Conservation (phyloP, 2,329 filamentous ascomycete species). For the Eutypa lata region DNA sequence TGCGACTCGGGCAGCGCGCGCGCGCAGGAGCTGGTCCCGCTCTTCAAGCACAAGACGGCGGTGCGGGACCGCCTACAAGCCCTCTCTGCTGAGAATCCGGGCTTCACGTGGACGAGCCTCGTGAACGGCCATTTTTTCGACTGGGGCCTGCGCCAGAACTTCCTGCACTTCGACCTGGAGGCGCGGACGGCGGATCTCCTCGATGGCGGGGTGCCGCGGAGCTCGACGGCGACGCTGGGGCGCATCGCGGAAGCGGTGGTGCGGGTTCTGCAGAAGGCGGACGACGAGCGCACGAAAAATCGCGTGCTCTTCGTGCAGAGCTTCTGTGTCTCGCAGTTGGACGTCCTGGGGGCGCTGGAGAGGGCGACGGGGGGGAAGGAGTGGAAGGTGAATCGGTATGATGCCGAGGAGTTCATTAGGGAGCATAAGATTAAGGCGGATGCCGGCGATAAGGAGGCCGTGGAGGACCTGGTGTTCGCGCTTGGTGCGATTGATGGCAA, state of each 20-base stretch:
- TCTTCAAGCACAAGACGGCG: constrained; percentile 32
- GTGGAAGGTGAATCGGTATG: constrained; percentile 29
- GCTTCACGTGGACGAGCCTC: constrained; percentile 36
- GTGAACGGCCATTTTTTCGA: constrained; percentile 40
- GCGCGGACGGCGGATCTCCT: constrained; percentile 30
- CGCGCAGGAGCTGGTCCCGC: constrained; percentile 32
- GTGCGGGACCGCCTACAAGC: constrained; percentile 29
- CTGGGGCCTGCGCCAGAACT: constrained; percentile 34
- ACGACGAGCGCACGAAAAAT: constrained; percentile 27
- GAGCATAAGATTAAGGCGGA: constrained; percentile 35
- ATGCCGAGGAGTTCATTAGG: constrained; percentile 38
- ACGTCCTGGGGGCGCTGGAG: constrained; percentile 32
- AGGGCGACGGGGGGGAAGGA: constrained; percentile 26
- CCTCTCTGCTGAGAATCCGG: constrained; percentile 17
- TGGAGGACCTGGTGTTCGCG: constrained; percentile 49
- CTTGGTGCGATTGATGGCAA: constrained; percentile 46
- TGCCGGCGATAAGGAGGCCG: constrained; percentile 32
- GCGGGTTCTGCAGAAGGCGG: constrained; percentile 20
- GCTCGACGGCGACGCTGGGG: constrained; percentile 33
- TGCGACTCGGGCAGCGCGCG: constrained; percentile 32
- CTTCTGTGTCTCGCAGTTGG: constrained; percentile 36
- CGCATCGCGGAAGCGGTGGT: constrained; percentile 33
- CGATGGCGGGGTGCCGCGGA: constrained; percentile 28
- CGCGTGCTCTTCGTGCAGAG: constrained; percentile 37
- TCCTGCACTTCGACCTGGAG: constrained; percentile 33